These are phyloP conservation scores for Elongisporangium senticosum DNA, from an alignment of 352 stramenopile genomes.

Conservation along the genomic window DNA sequence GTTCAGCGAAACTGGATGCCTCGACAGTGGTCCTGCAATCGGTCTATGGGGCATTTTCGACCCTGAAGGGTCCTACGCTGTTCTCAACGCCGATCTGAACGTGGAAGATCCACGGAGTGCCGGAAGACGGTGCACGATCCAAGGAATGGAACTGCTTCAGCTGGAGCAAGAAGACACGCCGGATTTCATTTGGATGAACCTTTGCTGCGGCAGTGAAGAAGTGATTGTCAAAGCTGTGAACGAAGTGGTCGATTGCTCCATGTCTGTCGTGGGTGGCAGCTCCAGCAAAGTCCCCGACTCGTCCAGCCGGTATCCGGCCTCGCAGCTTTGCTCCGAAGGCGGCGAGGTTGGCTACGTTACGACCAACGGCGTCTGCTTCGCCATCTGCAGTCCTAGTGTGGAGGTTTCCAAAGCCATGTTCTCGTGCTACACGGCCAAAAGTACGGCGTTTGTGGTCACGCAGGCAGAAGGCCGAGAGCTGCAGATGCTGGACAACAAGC, in stretches of 20 bases:
- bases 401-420: slow-evolving; percentile 76
- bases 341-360: slow-evolving; percentile 55
- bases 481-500: slow-evolving; percentile 59
- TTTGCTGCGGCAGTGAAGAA: slow-evolving; percentile 56
- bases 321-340: slow-evolving; percentile 76
- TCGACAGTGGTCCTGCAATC: slow-evolving; percentile 33
- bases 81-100: slow-evolving; percentile 64
- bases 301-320: slow-evolving; percentile 25
- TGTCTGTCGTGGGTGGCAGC: slow-evolving; percentile 58
- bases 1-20: slow-evolving; percentile 35
- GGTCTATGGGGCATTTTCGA: slow-evolving; percentile 82
- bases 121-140: slow-evolving; percentile 46
- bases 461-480: slow-evolving; percentile 61
- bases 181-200: slow-evolving; percentile 75
- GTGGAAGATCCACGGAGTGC: slow-evolving; percentile 57
- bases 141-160: slow-evolving; percentile 65
- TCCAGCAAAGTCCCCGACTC: slow-evolving; percentile 7
- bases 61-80: slow-evolving; percentile 72
- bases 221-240: slow-evolving; percentile 58
- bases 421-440: slow-evolving; percentile 77
- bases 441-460: slow-evolving; percentile 60
- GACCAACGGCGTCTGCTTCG: slow-evolving; percentile 63
- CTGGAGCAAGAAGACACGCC: slow-evolving; percentile 72
- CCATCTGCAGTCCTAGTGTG: slow-evolving; percentile 74
- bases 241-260: slow-evolving; percentile 68